These are phyloP conservation scores for Achlya hypogyna DNA, from an alignment of 352 stramenopile genomes.

Conservation along the genomic window DNA sequence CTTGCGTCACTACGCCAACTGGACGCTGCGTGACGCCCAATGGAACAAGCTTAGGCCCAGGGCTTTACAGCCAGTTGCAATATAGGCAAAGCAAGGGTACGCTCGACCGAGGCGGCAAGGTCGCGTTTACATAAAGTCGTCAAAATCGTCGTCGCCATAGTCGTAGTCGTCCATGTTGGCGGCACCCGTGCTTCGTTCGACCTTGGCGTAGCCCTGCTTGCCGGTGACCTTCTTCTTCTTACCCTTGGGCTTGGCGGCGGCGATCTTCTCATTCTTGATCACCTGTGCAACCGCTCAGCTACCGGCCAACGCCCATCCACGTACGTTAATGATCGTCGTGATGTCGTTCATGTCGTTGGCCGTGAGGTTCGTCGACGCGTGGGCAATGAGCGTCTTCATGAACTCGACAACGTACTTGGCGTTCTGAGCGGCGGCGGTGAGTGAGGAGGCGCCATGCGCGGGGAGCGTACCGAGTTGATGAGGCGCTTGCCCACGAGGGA, in stretches of 20 bases:
- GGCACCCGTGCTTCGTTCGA: constrained; percentile 42
- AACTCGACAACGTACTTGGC: constrained; percentile 68
- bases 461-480: constrained; percentile 20
- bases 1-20: no score
- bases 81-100: no score
- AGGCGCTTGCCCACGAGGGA: constrained; percentile 51
- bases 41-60: no score
- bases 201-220: constrained; percentile 74
- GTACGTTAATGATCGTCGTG: constrained; percentile 77
- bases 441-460: neutral
- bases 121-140: constrained; percentile 83
- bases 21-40: no score
- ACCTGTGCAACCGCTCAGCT: neutral
- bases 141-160: constrained; percentile 61
- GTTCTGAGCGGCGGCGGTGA: constrained; percentile 33
- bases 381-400: constrained; percentile 75
- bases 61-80: no score
- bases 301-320: neutral
- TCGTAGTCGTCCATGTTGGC: constrained; percentile 33
- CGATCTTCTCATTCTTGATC: constrained; percentile 84
- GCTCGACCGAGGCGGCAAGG: no score
- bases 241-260: constrained; percentile 61
- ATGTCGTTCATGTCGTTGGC: constrained; percentile 82
- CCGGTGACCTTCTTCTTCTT: constrained; percentile 82
- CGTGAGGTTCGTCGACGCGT: constrained; percentile 58